A percentile compares a stretch with the other conserved stretches of the same genome.
Conservation (phyloP, 352 stramenopile species). For the Aphanomyces euteiches region DNA sequence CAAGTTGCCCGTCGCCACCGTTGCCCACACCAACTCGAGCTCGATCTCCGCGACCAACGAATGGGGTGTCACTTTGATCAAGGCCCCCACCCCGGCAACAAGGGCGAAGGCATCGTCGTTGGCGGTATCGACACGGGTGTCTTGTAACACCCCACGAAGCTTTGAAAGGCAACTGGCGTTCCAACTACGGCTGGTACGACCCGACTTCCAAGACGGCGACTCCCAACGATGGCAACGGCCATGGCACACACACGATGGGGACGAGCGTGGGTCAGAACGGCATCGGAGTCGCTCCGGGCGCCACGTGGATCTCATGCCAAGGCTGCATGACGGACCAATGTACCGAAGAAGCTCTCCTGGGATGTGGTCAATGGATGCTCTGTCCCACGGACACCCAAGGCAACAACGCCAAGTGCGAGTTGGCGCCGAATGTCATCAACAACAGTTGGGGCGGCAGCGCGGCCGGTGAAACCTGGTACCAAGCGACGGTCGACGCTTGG, state of each 20-base stretch:
- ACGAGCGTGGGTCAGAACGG: slow-evolving; percentile 30
- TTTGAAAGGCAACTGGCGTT: slow-evolving; percentile 43
- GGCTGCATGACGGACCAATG: slow-evolving; percentile 36
- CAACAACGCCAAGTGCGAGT: slow-evolving; percentile 44
- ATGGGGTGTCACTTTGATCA: slow-evolving; percentile 44
- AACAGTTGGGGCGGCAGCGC: slow-evolving; percentile 48
- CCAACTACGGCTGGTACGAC: slow-evolving; percentile 60
- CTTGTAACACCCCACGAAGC: slow-evolving; percentile 39
- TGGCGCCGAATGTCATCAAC: slow-evolving; percentile 52
- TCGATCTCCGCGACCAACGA: no score
- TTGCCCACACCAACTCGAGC: not conserved
- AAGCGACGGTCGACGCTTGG: slow-evolving; percentile 45
- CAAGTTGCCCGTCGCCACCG: not conserved
- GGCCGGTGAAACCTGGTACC: slow-evolving; percentile 40
- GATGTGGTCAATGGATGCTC: slow-evolving; percentile 50
- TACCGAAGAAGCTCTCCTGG: slow-evolving; percentile 33
- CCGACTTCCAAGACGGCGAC: slow-evolving; percentile 36
- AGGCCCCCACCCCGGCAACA: slow-evolving; percentile 43
- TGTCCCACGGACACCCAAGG: slow-evolving; percentile 53
- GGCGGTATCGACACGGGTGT: slow-evolving; percentile 46
- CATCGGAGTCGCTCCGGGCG: slow-evolving; percentile 51
- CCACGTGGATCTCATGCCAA: slow-evolving; percentile 57
- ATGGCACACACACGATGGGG: slow-evolving; percentile 54
- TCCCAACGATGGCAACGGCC: slow-evolving; percentile 50
- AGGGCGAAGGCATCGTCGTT: slow-evolving; percentile 48